phyloP scores from a whole-genome alignment of 306 rosid species.

The Lathyrus tuberosus region DNA sequence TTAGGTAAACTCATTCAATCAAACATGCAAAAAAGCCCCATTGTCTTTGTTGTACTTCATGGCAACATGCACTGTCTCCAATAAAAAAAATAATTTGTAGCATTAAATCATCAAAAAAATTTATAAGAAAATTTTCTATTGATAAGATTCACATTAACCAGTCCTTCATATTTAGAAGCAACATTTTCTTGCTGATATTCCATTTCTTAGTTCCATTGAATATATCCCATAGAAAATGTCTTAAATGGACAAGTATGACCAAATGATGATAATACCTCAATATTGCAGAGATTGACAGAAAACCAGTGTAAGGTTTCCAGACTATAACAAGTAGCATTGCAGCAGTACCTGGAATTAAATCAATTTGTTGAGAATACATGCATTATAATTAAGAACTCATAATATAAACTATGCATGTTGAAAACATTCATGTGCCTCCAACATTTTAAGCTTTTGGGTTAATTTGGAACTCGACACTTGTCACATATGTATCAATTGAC shows the following conservation, averaged over 20 bases:
- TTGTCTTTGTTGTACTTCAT: conserved; percentile 23
- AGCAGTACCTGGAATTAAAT: conserved; percentile 80
- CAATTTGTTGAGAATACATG: conserved; percentile 32
- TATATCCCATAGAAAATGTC: conserved; percentile 21
- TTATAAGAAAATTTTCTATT: not conserved
- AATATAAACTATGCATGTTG: not conserved
- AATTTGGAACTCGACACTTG: conserved; percentile 25
- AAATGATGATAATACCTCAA: conserved; percentile 61
- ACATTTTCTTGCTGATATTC: conserved; percentile 7
- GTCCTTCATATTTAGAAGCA: conserved; percentile 26
- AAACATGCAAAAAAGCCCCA: conserved; percentile 30
- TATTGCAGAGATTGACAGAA: conserved; percentile 70
- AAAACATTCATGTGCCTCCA: conserved; percentile 12
- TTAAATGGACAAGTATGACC: conserved; percentile 19
- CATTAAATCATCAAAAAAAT: conserved; percentile 22
- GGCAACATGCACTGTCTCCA: not conserved
- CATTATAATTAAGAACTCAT: conserved; percentile 22
- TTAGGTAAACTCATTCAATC: conserved; percentile 30
- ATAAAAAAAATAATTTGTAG: conserved; percentile 20
- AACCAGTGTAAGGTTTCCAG: conserved; percentile 81
- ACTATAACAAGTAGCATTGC: conserved; percentile 89
- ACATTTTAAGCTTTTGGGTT: conserved; percentile 19
- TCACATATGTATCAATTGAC: conserved; percentile 29
- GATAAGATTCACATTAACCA: conserved; percentile 30
- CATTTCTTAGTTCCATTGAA: conserved; percentile 26